These are phyloP conservation scores for Cydonia oblonga DNA, from an alignment of 331 rosid species.

Conservation along the genomic window DNA sequence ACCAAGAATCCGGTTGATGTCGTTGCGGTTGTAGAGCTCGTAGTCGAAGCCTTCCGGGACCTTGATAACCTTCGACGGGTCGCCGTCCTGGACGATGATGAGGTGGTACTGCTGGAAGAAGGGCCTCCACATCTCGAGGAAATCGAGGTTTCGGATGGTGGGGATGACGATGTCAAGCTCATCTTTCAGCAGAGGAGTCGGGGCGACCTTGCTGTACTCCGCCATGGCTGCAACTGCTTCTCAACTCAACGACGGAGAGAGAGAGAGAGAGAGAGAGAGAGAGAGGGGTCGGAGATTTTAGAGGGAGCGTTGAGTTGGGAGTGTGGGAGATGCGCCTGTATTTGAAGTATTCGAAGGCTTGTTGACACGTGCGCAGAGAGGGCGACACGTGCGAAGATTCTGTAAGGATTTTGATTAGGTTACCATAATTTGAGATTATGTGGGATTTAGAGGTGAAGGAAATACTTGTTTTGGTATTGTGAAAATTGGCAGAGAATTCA, in stretches of 20 bases:
- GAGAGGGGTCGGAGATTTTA: no score
- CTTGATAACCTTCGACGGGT: slow-evolving; percentile 29
- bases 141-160: slow-evolving; percentile 45
- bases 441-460: background rate
- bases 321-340: slow-evolving; percentile 7
- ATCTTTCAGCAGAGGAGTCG: slow-evolving; percentile 35
- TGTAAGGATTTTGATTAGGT: background rate
- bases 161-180: slow-evolving; percentile 48
- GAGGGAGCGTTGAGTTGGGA: background rate
- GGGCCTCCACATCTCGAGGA: slow-evolving; percentile 51
- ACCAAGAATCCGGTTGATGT: slow-evolving; percentile 41
- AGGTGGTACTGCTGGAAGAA: slow-evolving; percentile 42
- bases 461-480: background rate
- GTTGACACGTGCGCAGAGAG: background rate
- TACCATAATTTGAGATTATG: background rate
- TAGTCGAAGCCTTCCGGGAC: slow-evolving; percentile 48
- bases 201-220: slow-evolving; percentile 18
- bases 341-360: background rate
- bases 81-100: slow-evolving; percentile 50
- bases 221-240: slow-evolving; percentile 21
- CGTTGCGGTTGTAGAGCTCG: slow-evolving; percentile 49
- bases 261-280: background rate
- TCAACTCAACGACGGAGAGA: background rate
- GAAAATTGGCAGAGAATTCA: background rate
- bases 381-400: background rate